A percentile compares a stretch with the other conserved stretches of the same genome.
These are phyloP conservation scores for Neltuma alba DNA, from an alignment of 306 rosid genomes.

Conservation along the genomic window DNA sequence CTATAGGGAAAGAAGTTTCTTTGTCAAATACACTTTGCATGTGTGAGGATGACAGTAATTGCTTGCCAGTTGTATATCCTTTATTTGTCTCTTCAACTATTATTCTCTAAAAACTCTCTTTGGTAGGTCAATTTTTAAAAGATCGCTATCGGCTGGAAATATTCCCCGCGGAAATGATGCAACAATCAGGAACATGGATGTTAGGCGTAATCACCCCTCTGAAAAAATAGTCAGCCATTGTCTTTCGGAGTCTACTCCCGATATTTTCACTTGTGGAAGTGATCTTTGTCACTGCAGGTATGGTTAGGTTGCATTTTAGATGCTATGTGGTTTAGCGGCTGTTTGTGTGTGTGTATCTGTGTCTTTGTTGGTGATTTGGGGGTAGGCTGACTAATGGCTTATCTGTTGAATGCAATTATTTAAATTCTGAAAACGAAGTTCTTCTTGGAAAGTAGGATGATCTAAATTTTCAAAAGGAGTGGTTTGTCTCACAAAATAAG, in stretches of 20 bases:
- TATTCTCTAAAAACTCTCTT: slow-evolving; percentile 12
- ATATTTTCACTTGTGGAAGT: slow-evolving; percentile 46
- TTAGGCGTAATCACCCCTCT: slow-evolving; percentile 38
- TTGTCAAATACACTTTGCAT: background rate
- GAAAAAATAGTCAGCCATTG: slow-evolving; percentile 25
- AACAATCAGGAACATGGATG: slow-evolving; percentile 36
- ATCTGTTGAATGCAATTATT: background rate
- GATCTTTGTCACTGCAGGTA: slow-evolving; percentile 54
- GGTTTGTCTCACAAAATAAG: background rate
- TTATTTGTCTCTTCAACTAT: slow-evolving; percentile 10
- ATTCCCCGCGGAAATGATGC: slow-evolving; percentile 49
- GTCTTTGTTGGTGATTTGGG: background rate
- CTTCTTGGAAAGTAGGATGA: slow-evolving; percentile 6
- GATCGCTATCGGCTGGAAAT: slow-evolving; percentile 73
- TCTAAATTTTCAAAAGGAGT: slow-evolving; percentile 1
- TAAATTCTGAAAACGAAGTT: slow-evolving; percentile 1
- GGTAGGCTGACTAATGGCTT: background rate
- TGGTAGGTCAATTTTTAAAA: slow-evolving; percentile 57
- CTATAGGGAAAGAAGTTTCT: background rate
- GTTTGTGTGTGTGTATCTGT: slow-evolving; percentile 19
- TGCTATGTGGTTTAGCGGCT: slow-evolving; percentile 12
- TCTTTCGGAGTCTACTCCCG: slow-evolving; percentile 54
- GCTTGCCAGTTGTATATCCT: background rate
- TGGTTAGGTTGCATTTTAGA: slow-evolving; percentile 15
- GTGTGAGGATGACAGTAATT: slow-evolving; percentile 2